Evolutionary conservation across 2,329 filamentous ascomycete species (phyloP), one percentile per base, ranked within the genome.

Genomic region (Aureobasidium sp.): DNA sequence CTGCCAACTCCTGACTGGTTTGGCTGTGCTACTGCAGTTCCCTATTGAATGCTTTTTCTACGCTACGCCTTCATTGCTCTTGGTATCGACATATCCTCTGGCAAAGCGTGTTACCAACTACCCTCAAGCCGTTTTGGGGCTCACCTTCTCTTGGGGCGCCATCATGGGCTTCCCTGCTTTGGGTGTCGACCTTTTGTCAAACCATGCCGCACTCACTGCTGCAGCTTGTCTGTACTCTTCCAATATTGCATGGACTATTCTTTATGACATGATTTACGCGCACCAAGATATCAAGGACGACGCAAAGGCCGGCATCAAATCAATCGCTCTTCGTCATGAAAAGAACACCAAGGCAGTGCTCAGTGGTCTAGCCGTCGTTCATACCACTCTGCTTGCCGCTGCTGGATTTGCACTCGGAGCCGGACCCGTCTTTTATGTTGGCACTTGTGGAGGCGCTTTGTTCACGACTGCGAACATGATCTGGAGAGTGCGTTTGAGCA

Each of bases 191-290:
- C 72, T 94, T n/a, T 73, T 93, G 14, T 76, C 82, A 6, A 83
- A 88, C 66, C 76, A 76, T 24, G 74, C 82, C 1, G 88, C 89
- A 2, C 71, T 90, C 62, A 78, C 81, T 4, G 85, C 88, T 1
- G 88, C 89, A 0, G 83, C 80, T 2, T 83, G 83, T 62, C 77
- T 96, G 53, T 95, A 95, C 71, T 77, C 82, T 12, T 91, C 88
- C 47, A 94, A 91, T 68, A 80, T 94, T 27, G 85, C 89, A 3
- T 96, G 91, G 91, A 95, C 90, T 0, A 79, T 95, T 29, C 76
- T 95, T 42, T 96, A 95, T 73, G 91, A 96, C 72, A 95, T 94
- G 85, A 91, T 96, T 35, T 96, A 96, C 73, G 91, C 91, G 15
- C 91, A 95, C 72, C 93, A 94, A 86, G 91, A 96, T 69, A 88